Evolutionary conservation across 768 basidiomycete species (phyloP).

Genomic region (Tulasnella calospora): DNA sequence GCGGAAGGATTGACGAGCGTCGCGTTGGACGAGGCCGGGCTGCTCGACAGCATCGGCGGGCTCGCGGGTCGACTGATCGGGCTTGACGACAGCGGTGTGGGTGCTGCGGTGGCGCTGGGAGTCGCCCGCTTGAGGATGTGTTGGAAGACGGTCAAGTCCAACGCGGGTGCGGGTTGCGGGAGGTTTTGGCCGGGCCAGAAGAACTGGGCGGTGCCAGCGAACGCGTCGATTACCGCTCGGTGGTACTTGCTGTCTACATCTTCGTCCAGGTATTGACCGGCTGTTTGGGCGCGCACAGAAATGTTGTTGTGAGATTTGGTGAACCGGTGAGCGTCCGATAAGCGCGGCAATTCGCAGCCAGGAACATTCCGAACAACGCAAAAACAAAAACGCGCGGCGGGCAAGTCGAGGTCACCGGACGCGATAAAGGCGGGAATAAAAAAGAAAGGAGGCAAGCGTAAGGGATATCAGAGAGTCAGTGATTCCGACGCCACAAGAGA

Average conservation of each 20-base stretch:
- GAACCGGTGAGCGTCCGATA: neutral
- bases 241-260: neutral
- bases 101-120: neutral
- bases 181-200: conserved; percentile 22
- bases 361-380: neutral
- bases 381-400: neutral
- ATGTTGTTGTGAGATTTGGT: neutral
- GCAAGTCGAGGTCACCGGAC: neutral
- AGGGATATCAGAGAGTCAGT: neutral
- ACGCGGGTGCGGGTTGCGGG: neutral
- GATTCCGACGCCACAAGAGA: neutral
- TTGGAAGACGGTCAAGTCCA: conserved; percentile 20
- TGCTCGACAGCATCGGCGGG: neutral
- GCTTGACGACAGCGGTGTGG: neutral
- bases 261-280: conserved; percentile 19
- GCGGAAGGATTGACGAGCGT: neutral
- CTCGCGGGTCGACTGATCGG: neutral
- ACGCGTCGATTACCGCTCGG: conserved; percentile 19
- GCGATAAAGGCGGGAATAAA: neutral
- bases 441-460: neutral
- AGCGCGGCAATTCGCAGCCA: neutral
- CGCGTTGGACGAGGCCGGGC: neutral
- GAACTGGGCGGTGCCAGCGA: conserved; percentile 18
- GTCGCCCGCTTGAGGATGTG: neutral
- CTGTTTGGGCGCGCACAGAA: neutral